These are phyloP conservation scores for Olyra latifolia DNA, from an alignment of 176 grass and related monocot species.

Conservation along the genomic window DNA sequence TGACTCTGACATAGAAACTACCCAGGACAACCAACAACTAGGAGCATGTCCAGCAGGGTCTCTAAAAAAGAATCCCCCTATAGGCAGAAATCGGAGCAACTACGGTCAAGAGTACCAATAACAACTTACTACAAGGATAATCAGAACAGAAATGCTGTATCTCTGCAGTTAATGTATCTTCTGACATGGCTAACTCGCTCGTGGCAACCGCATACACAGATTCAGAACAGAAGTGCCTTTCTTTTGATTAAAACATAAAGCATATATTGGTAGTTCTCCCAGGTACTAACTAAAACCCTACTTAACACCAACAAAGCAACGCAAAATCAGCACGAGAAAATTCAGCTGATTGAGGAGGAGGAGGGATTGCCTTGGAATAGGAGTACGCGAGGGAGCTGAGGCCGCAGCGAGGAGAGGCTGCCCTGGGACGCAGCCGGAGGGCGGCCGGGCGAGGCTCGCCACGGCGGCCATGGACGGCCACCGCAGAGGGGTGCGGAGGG, in stretches of 20 bases:
- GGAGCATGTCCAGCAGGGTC: no score
- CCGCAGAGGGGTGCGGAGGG: background rate
- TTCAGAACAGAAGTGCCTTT: background rate
- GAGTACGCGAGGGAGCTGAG: conserved; percentile 30
- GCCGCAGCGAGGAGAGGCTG: conserved; percentile 23
- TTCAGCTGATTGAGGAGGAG: background rate
- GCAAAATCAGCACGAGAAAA: background rate
- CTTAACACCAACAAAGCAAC: conserved; percentile 1
- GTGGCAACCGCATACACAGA: background rate
- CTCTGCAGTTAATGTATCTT: no score
- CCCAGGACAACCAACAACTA: no score
- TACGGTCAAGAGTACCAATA: no score
- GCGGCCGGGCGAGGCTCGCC: conserved; percentile 37
- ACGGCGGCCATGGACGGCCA: conserved; percentile 38
- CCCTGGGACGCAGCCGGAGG: conserved; percentile 32
- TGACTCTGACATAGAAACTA: no score
- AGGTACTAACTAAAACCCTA: background rate
- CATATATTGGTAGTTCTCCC: background rate
- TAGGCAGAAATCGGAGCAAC: no score
- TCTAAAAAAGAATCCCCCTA: no score
- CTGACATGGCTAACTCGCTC: background rate
- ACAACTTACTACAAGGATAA: no score
- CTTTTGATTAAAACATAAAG: background rate
- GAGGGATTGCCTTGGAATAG: conserved; percentile 35
- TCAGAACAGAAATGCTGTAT: no score